These are phyloP conservation scores for Clonostachys solani DNA, from an alignment of 2,329 filamentous ascomycete species.

Conservation along the genomic window DNA sequence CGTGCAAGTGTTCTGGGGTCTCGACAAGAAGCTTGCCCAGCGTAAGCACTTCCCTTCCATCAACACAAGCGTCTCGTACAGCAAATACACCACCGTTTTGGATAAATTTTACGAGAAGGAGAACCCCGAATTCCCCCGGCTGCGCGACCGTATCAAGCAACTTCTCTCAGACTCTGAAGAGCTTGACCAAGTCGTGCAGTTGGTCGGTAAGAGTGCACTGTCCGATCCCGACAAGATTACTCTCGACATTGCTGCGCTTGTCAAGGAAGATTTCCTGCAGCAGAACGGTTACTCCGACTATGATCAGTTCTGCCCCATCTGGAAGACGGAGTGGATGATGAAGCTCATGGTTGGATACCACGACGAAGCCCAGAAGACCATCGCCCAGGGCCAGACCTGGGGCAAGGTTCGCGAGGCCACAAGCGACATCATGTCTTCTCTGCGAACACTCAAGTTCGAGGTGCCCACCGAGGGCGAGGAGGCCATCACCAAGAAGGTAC, in stretches of 20 bases:
- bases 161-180: conserved; percentile 94
- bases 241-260: conserved; percentile 80
- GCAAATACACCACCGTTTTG: conserved; percentile 86
- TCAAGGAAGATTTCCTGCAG: conserved; percentile 99
- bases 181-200: conserved; percentile 95
- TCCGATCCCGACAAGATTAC: conserved; percentile 99
- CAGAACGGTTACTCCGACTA: conserved; percentile 99
- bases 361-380: conserved; percentile 93
- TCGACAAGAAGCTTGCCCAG: conserved; percentile 99
- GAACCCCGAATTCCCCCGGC: conserved; percentile 87
- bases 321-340: conserved; percentile 99
- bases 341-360: conserved; percentile 98
- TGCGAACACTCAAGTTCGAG: conserved; percentile 97
- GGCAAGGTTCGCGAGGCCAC: conserved; percentile 89
- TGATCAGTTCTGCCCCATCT: conserved; percentile 97
- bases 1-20: conserved; percentile 99
- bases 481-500: conserved; percentile 75
- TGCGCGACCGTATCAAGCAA: conserved; percentile 90
- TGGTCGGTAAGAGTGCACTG: conserved; percentile 94
- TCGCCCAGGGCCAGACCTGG: conserved; percentile 89
- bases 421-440: conserved; percentile 74
- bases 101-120: conserved; percentile 95
- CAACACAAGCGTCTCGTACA: conserved; percentile 92
- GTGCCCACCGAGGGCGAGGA: conserved; percentile 82
- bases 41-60: conserved; percentile 99